Conservation (phyloP, 2,329 filamentous ascomycete species). For the Diaporthe helianthi region DNA sequence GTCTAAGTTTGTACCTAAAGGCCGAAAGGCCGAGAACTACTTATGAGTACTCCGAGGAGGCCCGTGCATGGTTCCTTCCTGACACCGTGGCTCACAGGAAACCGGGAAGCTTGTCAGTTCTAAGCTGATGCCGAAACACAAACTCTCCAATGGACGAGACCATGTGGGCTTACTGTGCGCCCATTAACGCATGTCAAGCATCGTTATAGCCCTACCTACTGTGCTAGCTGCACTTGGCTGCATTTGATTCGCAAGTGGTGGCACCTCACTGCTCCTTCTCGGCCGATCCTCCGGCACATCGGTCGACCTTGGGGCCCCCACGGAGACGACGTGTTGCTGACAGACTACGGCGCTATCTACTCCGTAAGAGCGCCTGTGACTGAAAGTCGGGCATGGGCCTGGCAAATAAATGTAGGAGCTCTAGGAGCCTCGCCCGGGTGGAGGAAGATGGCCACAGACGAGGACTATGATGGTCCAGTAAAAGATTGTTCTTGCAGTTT, state of each 20-base stretch:
- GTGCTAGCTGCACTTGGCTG: background rate
- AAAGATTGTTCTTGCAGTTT: conserved; percentile 42
- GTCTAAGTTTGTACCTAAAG: too few relatives aligned
- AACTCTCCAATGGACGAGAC: background rate
- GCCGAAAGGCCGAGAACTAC: too few relatives aligned
- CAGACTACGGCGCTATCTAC: background rate
- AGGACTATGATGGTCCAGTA: conserved; percentile 46
- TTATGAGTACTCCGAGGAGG: too few relatives aligned
- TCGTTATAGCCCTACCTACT: background rate
- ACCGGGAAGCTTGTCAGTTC: background rate
- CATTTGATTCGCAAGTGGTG: background rate
- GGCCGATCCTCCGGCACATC: background rate
- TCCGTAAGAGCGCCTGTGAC: background rate
- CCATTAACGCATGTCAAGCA: background rate
- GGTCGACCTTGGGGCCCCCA: background rate
- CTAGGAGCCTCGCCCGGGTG: conserved; percentile 45
- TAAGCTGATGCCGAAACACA: background rate
- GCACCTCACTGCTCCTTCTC: background rate
- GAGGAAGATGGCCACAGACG: conserved; percentile 39
- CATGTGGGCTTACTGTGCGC: conserved; percentile 6
- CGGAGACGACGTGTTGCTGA: background rate
- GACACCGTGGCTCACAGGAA: conserved; percentile 4
- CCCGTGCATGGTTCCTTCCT: too few relatives aligned
- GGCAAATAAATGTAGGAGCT: conserved; percentile 44
- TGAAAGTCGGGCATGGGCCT: conserved; percentile 32